Base-by-base conservation (phyloP, 225 moss, liverwort and hornwort genomes). In the Sphagnum tenellum region DNA sequence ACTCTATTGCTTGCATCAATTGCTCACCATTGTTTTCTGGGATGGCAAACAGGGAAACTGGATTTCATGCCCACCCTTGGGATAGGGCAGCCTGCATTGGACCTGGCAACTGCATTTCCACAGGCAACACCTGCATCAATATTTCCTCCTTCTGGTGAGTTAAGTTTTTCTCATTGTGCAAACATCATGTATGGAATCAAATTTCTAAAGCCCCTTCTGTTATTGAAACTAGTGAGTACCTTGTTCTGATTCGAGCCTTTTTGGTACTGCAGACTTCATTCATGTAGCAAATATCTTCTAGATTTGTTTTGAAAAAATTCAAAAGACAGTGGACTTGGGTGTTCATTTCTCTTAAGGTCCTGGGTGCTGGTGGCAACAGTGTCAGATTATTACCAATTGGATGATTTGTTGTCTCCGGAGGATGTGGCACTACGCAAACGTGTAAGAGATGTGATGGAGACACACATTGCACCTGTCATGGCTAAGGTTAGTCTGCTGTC, bases 111-210 rank as follows among this genome's bases (percentile, higher is more conserved):
- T 29, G 96, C 92, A 9, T 98, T 98, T 67, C 92, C 90, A 60
- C 92, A 92, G 58, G 92, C 92, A 46, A 98, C 92, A 62, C 88
- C 96, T 29, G 92, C 96, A 65, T 86, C 90, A 66, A 80, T 75
- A 46, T 98, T 98, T 12, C 92, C 96, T 45, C 70, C 77, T 52
- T 77, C 90, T 49, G 89, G 96, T 98, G 67, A 49, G 56, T 3
- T 52, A n/a, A 4, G n/a, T 64, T 47, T 7, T 13, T 9, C 57
- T 58, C 46, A 44, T 68, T 14, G n/a, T 5, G 60, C 61, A 9
- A 14, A 49, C 51, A 57, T 56, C 5, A 8, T 44, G 49, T 46
- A 8, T 53, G 6, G 5, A 48, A 3, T 13, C 29, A 29, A 29
- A 29, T 29, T 29, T 29, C 29, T 29, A 29, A 29, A 29, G 29